A percentile compares a stretch with the other conserved stretches of the same genome.
These are phyloP conservation scores for Amniculicola lignicola DNA, from an alignment of 495 filamentous ascomycete genomes.

Conservation along the genomic window DNA sequence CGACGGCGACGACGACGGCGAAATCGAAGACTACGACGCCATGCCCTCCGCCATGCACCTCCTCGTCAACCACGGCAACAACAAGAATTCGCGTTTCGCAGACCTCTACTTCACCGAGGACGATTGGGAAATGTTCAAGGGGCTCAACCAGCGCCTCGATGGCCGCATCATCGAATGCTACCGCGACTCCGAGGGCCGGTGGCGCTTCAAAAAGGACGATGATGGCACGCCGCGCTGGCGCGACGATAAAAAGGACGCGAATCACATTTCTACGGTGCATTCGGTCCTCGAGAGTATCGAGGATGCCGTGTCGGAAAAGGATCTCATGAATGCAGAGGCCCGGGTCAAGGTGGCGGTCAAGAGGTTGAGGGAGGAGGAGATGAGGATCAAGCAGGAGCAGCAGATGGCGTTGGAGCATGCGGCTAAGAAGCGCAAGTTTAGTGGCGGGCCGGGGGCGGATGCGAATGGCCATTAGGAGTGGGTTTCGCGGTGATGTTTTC, in stretches of 20 bases:
- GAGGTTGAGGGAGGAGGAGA: constrained; percentile 12
- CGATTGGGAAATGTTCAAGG: constrained; percentile 84
- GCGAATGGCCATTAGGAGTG: constrained; percentile 15
- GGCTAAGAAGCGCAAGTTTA: constrained; percentile 25
- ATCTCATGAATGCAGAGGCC: constrained; percentile 61
- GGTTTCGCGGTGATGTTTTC: too few relatives aligned
- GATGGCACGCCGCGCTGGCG: constrained; percentile 63
- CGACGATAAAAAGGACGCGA: constrained; percentile 87
- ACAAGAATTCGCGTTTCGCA: constrained; percentile 60
- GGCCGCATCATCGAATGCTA: constrained; percentile 84
- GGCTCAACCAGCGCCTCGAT: constrained; percentile 65
- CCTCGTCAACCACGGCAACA: constrained; percentile 52
- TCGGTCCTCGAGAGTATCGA: constrained; percentile 80
- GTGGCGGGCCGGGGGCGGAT: too few relatives aligned
- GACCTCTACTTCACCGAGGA: constrained; percentile 64
- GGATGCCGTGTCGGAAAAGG: constrained; percentile 65
- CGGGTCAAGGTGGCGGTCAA: constrained; percentile 54
- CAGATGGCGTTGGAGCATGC: background rate
- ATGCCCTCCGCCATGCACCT: constrained; percentile 53
- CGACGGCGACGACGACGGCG: constrained; percentile 35
- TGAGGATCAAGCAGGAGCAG: background rate
- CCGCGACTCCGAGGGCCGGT: constrained; percentile 66
- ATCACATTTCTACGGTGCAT: constrained; percentile 76
- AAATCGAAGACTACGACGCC: constrained; percentile 58
- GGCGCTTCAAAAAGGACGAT: constrained; percentile 62